These are phyloP conservation scores for Cutaneotrichosporon arboriforme DNA, from an alignment of 1,284 basidiomycete species.

Conservation along the genomic window DNA sequence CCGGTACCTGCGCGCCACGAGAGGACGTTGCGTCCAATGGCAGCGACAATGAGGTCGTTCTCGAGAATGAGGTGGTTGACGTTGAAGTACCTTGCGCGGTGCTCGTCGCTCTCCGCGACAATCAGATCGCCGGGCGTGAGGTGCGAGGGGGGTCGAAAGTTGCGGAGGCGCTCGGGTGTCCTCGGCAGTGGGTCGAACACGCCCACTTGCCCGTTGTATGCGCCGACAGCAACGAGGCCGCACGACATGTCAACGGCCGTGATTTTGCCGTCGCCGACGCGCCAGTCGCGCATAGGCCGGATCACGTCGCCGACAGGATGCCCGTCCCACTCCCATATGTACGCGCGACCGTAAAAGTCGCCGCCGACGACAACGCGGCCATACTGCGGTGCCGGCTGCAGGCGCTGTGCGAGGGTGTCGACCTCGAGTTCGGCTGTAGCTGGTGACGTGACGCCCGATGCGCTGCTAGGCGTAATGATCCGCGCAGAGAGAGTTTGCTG, in stretches of 20 bases:
- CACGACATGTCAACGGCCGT: slow-evolving; percentile 37
- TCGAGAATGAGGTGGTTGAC: slow-evolving; percentile 45
- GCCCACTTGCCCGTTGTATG: slow-evolving; percentile 38
- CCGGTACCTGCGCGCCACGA: slow-evolving; percentile 42
- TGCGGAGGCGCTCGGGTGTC: slow-evolving; percentile 27
- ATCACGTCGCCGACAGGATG: slow-evolving; percentile 4
- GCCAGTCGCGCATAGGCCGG: slow-evolving; percentile 32
- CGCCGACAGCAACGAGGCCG: slow-evolving; percentile 40
- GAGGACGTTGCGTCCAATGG: slow-evolving; percentile 39
- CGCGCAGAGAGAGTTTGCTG: slow-evolving; percentile 12
- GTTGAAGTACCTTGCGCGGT: slow-evolving; percentile 30
- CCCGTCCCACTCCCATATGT: slow-evolving; percentile 40
- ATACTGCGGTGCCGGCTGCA: slow-evolving; percentile 13
- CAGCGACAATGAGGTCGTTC: slow-evolving; percentile 42
- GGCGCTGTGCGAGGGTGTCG: slow-evolving; percentile 5
- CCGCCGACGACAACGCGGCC: slow-evolving; percentile 37
- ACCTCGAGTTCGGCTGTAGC: slow-evolving; percentile 6
- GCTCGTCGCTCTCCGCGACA: slow-evolving; percentile 28
- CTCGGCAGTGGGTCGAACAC: slow-evolving; percentile 40
- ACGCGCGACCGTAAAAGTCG: slow-evolving; percentile 30
- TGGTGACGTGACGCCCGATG: slow-evolving; percentile 8
- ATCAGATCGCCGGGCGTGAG: slow-evolving; percentile 31
- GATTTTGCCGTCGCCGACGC: slow-evolving; percentile 31
- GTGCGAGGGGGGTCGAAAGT: slow-evolving; percentile 33
- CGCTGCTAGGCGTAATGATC: slow-evolving; percentile 13